Evolutionary conservation across 495 filamentous ascomycete species (phyloP).

Genomic region (Penicillium waksmanii): DNA sequence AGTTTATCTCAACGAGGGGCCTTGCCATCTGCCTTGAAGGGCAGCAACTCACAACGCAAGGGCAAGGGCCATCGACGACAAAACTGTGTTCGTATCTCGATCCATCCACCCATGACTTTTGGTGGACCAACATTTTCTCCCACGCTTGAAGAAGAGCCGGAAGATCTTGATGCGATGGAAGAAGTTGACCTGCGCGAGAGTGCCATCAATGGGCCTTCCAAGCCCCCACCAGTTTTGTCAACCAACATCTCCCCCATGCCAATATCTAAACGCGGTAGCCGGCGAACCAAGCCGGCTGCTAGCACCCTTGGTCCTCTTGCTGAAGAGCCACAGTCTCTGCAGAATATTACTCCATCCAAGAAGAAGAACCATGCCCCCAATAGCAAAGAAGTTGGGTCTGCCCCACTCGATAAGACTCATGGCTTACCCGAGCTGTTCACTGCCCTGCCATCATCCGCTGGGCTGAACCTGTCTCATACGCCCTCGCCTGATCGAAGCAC

Average conservation of each 20-base stretch:
- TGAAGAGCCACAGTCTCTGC: conserved; percentile 23
- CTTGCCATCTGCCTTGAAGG: conserved; percentile 44
- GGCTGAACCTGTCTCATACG: conserved; percentile 32
- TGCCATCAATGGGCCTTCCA: conserved; percentile 21
- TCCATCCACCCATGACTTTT: conserved; percentile 47
- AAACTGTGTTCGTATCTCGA: conserved; percentile 55
- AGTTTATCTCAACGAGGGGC: conserved; percentile 28
- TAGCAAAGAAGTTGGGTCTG: conserved; percentile 12
- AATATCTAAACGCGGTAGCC: conserved; percentile 29
- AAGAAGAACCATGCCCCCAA: conserved; percentile 30
- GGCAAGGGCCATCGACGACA: conserved; percentile 51
- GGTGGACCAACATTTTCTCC: conserved; percentile 40
- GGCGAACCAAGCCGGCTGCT: conserved; percentile 27
- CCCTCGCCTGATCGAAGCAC: conserved; percentile 39
- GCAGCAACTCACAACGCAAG: conserved; percentile 41
- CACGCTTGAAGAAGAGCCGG: conserved; percentile 44
- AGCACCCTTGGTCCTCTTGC: conserved; percentile 29
- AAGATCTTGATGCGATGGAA: conserved; percentile 38
- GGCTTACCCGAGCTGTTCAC: conserved; percentile 35
- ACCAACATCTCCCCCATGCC: conserved; percentile 28
- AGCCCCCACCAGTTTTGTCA: conserved; percentile 14
- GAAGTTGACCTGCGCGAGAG: conserved; percentile 33
- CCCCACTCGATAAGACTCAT: conserved; percentile 8
- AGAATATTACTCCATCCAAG: conserved; percentile 26
- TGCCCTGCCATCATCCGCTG: conserved; percentile 25